Evolutionary conservation across 2,329 filamentous ascomycete genomes (phyloP), one percentile per base, ranked within the genome.

Genomic region (Sporothrix curviconia): DNA sequence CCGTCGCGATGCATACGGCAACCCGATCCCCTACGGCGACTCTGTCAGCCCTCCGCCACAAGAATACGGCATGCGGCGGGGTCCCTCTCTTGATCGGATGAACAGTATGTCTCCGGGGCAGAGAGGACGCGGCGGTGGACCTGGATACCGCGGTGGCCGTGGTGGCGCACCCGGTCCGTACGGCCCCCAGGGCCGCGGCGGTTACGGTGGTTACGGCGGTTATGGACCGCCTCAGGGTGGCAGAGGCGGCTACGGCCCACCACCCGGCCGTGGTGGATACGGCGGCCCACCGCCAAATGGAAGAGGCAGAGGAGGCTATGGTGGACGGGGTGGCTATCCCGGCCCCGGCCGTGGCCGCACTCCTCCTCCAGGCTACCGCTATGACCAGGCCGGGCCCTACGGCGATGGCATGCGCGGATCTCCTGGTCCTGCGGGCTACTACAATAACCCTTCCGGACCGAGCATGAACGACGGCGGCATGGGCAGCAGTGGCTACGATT

Each of bases 1-100:
- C 42, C 66, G 69, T 65, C 44, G 72, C 14, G 87, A 90, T 62
- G 82, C 84, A 60, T 89, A 87, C 62, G 86, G 85, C 46, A 89
- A 88, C 66, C 72, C 76, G 3, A 70, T 79, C 40, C 58, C 62
- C 12, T 62, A 64, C 39, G 85, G 84, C 14, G 22, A 87, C 65
- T 72, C 75, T 9, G 70, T 78, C 30, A 69, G 71, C 37, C 72
- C 67, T n/a, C 64, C 67, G 17, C 63, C 71, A 1, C 67, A 77
- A 64, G 71, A 68, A 14, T 82, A 78, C 64, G 77, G 70, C 54
- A 69, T 74, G 67, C 76, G 74, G 59, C 71, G 72, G 63, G 75
- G 72, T 3, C 75, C 73, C 50, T 81, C 76, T 8, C 69, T 70
- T 55, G 79, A 77, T 57, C 76, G 72, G 42, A 74, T 75, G 71